Evolutionary conservation across 2,329 filamentous ascomycete genomes (phyloP), one percentile per base, ranked within the genome.

Genomic region (Purpureocillium takamizusanense): DNA sequence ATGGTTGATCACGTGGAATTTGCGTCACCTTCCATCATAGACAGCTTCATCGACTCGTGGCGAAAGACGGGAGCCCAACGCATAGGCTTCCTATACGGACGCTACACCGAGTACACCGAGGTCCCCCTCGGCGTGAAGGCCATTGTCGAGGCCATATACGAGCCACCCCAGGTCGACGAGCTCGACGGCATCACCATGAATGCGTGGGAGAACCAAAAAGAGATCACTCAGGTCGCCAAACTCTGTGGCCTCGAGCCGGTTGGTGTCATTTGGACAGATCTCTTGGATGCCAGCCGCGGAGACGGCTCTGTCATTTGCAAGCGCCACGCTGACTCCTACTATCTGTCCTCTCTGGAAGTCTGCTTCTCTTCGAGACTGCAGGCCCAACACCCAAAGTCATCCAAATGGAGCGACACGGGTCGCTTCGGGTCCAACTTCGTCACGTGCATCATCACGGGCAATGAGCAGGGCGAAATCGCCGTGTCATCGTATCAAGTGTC

Each of bases 1-100:
- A 95, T 92, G 86, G 89, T 98, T 4, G 92, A 98, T 53, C 92
- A 98, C 59, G 92, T 98, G 46, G 94, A 98, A 61, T 97, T 98
- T 56, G 81, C 90, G 2, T 82, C 85, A 1, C 81, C 87, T 3
- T 73, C 79, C 38, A 76, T 97, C 27, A 86, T 97, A 51, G 86
- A 98, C 56, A 78, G 76, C n/a, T 79, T 97, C 40, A 78, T 98
- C 47, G 81, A 95, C 53, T 86, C 90, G 42, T 98, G 92, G 90
- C 76, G 94, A 50, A 81, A 78, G 47, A 88, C 86, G 2, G 90
- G 88, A 4, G 66, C 74, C 21, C 92, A 98, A 58, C 76, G 92
- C 31, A 60, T 97, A 34, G 92, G 90, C 6, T 95, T 89, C 52
- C 66, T 98, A 6, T 98, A 97, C 51, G 92, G 92, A 14, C 79